Conservation (phyloP, 768 basidiomycete species). For the Lactarius psammicola region DNA sequence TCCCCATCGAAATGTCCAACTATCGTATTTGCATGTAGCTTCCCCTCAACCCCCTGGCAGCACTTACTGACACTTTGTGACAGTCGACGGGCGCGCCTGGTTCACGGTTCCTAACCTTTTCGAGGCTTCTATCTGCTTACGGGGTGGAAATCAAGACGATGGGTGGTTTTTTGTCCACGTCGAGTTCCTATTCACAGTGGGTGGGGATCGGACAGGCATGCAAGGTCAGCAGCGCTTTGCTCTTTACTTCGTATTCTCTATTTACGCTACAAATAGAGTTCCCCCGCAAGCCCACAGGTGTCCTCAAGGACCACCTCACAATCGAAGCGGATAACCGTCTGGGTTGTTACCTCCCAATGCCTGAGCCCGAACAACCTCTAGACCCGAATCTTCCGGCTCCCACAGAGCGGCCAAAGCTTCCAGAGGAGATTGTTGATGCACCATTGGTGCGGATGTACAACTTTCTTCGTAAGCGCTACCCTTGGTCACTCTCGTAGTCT, state of each 20-base stretch:
- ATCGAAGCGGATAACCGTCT: slow-evolving; percentile 72
- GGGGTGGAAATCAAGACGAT: slow-evolving; percentile 64
- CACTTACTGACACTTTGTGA: slow-evolving; percentile 12
- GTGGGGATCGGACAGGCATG: slow-evolving; percentile 68
- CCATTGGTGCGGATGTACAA: slow-evolving; percentile 86
- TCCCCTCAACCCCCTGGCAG: slow-evolving; percentile 29
- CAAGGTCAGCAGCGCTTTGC: slow-evolving; percentile 51
- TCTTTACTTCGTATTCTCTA: background rate
- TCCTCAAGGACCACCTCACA: slow-evolving; percentile 63
- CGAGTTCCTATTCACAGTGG: slow-evolving; percentile 69
- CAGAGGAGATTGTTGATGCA: slow-evolving; percentile 66
- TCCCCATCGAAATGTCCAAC: slow-evolving; percentile 78
- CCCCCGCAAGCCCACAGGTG: slow-evolving; percentile 61
- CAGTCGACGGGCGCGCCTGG: slow-evolving; percentile 75
- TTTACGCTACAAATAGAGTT: slow-evolving; percentile 51
- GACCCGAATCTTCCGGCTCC: slow-evolving; percentile 43
- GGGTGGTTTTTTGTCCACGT: slow-evolving; percentile 86
- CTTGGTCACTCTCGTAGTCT: background rate
- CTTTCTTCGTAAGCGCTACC: slow-evolving; percentile 69
- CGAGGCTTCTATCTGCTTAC: slow-evolving; percentile 69
- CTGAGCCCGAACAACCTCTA: slow-evolving; percentile 31
- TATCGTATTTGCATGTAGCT: slow-evolving; percentile 58
- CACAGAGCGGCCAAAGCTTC: slow-evolving; percentile 45
- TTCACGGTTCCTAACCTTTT: slow-evolving; percentile 75
- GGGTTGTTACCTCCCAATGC: slow-evolving; percentile 57